Evolutionary conservation across 1,139 yeast species (phyloP).

Genomic region (Yamadazyma trypodendri): DNA sequence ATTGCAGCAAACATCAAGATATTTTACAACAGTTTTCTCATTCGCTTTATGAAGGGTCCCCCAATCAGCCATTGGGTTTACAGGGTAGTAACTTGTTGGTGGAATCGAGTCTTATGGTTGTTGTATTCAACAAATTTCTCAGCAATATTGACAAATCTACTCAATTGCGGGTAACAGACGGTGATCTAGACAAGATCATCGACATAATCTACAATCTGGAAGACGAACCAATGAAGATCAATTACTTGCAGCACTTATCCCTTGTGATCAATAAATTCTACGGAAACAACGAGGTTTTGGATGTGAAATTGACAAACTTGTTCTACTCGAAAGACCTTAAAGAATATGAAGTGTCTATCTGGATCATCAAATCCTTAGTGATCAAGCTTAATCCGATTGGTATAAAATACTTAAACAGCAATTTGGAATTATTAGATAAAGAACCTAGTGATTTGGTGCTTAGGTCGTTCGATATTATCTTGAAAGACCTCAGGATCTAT

Average conservation of each 20-base stretch:
- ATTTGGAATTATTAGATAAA: slow-evolving; percentile 40
- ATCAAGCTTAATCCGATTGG: slow-evolving; percentile 55
- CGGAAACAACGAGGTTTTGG: slow-evolving; percentile 12
- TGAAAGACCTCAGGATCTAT: slow-evolving; percentile 60
- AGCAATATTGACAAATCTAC: slow-evolving; percentile 47
- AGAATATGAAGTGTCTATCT: slow-evolving; percentile 53
- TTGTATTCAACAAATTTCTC: slow-evolving; percentile 49
- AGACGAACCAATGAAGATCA: slow-evolving; percentile 41
- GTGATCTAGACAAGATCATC: slow-evolving; percentile 11
- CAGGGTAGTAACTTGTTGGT: slow-evolving; percentile 23
- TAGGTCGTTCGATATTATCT: slow-evolving; percentile 59
- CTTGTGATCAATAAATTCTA: slow-evolving; percentile 53
- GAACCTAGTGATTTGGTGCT: slow-evolving; percentile 32
- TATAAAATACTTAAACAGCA: slow-evolving; percentile 34
- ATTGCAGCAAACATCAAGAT: slow-evolving; percentile 35
- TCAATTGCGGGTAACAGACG: slow-evolving; percentile 11
- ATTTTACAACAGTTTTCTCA: slow-evolving; percentile 32
- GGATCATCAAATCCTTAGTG: slow-evolving; percentile 73
- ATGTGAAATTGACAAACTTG: slow-evolving; percentile 1
- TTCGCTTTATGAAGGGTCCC: slow-evolving; percentile 22
- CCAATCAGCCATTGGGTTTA: slow-evolving; percentile 10
- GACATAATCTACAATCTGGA: slow-evolving; percentile 8
- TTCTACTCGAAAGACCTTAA: slow-evolving; percentile 6
- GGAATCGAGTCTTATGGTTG: slow-evolving; percentile 39
- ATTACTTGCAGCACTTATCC: slow-evolving; percentile 59